Evolutionary conservation across 176 grass and related monocot genomes (phyloP).

Genomic region (Oryza glumipatula): DNA sequence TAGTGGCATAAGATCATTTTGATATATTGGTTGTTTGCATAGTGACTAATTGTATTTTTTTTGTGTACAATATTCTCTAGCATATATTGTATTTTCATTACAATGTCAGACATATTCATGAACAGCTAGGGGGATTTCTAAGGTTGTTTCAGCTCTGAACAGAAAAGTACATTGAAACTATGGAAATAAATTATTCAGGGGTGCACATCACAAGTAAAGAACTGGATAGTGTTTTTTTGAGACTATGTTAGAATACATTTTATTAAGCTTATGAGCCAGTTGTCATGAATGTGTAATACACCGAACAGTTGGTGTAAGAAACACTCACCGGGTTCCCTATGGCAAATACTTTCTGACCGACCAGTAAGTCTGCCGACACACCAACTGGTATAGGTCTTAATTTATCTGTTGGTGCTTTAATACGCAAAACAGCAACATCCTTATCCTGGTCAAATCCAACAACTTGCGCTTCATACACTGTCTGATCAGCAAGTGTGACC

Average conservation of each 20-base stretch:
- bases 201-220: neutral
- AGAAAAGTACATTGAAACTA: neutral
- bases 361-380: constrained; percentile 83
- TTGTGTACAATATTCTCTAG: neutral
- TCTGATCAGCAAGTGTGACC: constrained; percentile 94
- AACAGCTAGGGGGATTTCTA: neutral
- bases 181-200: neutral
- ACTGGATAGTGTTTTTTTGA: neutral
- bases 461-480: constrained; percentile 80
- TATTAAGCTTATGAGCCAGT: neutral
- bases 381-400: constrained; percentile 92
- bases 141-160: neutral
- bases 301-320: constrained; percentile 16
- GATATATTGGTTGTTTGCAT: neutral
- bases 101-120: neutral
- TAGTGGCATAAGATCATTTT: neutral
- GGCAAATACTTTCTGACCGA: constrained; percentile 98
- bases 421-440: constrained; percentile 92
- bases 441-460: constrained; percentile 99
- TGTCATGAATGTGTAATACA: neutral
- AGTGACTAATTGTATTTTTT: neutral
- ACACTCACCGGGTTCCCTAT: constrained; percentile 96
- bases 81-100: neutral
- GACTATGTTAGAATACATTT: neutral
- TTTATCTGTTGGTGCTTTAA: constrained; percentile 90